phyloP scores from a whole-genome alignment of 23 red algal species.

The Gracilaria domingensis region DNA sequence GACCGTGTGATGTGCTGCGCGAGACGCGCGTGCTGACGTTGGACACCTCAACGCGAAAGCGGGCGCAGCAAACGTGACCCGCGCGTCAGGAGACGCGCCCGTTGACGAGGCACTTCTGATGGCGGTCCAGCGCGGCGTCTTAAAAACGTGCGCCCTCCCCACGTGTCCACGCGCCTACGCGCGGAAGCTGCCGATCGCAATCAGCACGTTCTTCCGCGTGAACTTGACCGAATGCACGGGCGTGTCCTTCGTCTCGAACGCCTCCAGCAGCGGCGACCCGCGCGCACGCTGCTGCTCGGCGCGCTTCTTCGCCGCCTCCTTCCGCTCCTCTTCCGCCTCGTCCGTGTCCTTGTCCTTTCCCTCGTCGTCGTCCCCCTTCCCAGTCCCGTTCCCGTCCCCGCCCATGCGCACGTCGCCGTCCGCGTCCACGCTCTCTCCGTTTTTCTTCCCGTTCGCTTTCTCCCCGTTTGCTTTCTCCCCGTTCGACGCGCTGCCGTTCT shows the following conservation, averaged over 20 bases:
- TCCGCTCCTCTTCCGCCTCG: slow-evolving; percentile 19
- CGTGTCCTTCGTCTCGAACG: slow-evolving; percentile 86
- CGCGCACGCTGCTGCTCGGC: neutral
- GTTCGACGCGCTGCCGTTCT: slow-evolving; percentile 3
- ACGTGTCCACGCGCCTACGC: neutral
- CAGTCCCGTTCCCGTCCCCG: neutral
- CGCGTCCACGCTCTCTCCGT: slow-evolving; percentile 4
- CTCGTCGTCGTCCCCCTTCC: slow-evolving; percentile 2
- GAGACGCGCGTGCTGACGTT: slow-evolving; percentile 22
- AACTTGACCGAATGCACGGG: slow-evolving; percentile 81
- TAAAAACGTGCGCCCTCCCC: neutral
- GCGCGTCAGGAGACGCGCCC: slow-evolving; percentile 9
- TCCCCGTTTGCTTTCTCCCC: neutral
- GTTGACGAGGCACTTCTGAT: too few species aligned
- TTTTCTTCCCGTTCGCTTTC: neutral
- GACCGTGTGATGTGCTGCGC: neutral
- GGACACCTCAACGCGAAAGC: slow-evolving; percentile 25
- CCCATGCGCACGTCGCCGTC: slow-evolving; percentile 11
- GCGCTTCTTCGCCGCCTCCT: slow-evolving; percentile 33
- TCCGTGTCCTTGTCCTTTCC: slow-evolving; percentile 25
- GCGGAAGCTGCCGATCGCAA: slow-evolving; percentile 75
- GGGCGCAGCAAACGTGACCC: slow-evolving; percentile 13
- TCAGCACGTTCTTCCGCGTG: slow-evolving; percentile 83
- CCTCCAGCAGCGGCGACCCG: slow-evolving; percentile 22
- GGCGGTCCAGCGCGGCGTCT: neutral